Percentiles rank a stretch among this genome's conserved stretches.
Conservation (phyloP, 2,329 filamentous ascomycete genomes). For the Blumeria hordei region DNA sequence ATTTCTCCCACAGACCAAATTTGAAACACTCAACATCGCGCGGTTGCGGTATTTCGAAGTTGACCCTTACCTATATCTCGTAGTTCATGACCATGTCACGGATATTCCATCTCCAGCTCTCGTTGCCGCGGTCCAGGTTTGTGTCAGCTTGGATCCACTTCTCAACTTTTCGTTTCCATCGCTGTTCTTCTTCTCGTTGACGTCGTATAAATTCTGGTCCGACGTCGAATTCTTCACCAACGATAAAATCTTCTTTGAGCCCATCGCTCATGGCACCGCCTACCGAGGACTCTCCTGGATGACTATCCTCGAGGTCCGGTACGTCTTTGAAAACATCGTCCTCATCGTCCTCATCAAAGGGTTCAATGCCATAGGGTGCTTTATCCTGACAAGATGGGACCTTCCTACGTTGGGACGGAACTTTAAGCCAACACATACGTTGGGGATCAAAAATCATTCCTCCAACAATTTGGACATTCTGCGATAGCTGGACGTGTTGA, state of each 20-base stretch:
- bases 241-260: conserved; percentile 53
- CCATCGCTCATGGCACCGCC: conserved; percentile 30
- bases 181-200: conserved; percentile 74
- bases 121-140: conserved; percentile 23
- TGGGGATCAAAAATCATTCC: conserved; percentile 96
- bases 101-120: conserved; percentile 57
- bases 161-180: conserved; percentile 73
- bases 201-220: conserved; percentile 79
- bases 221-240: conserved; percentile 93
- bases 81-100: conserved; percentile 25
- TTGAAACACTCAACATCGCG: background rate
- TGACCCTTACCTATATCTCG: background rate
- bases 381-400: conserved; percentile 26
- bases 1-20: background rate
- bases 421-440: conserved; percentile 93
- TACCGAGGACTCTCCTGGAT: conserved; percentile 17
- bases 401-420: conserved; percentile 24
- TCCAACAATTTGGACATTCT: conserved; percentile 82
- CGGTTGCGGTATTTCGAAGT: background rate
- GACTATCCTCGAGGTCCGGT: conserved; percentile 59
- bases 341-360: conserved; percentile 60
- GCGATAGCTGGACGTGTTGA: conserved; percentile 62
- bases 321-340: conserved; percentile 89
- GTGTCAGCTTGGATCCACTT: conserved; percentile 43
- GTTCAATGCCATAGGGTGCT: conserved; percentile 39